A percentile compares a stretch with the other conserved stretches of the same genome.
These are phyloP conservation scores for Leptographium flavum DNA, from an alignment of 2,329 filamentous ascomycete genomes.

Conservation along the genomic window DNA sequence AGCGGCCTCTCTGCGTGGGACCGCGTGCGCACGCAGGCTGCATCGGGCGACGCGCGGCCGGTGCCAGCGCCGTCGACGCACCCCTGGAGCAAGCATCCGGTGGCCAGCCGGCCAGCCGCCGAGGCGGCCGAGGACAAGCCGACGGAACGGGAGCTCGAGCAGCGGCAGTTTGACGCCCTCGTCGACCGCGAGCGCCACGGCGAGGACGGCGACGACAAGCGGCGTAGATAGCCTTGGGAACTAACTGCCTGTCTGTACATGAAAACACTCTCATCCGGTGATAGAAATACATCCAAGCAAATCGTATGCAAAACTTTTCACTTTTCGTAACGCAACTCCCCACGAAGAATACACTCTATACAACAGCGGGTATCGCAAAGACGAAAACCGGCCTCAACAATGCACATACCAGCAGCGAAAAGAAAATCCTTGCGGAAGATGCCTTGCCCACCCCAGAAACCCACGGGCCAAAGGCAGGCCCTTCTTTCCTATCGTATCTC, in stretches of 20 bases:
- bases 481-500: background rate
- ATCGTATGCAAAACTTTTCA: too few relatives aligned
- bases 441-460: background rate
- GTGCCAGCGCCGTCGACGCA: background rate
- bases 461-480: too few relatives aligned
- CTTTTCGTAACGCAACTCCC: conserved; percentile 2
- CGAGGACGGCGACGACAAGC: background rate
- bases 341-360: conserved; percentile 26
- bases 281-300: too few relatives aligned
- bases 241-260: too few relatives aligned
- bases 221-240: too few relatives aligned
- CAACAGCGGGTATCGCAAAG: background rate
- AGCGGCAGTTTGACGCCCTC: conserved; percentile 14
- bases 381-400: background rate
- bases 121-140: conserved; percentile 6
- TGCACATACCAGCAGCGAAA: background rate
- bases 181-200: conserved; percentile 13
- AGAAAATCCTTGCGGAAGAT: too few relatives aligned
- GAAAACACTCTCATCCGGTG: too few relatives aligned
- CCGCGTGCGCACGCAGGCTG: conserved; percentile 7
- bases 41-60: background rate
- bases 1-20: conserved; percentile 11
- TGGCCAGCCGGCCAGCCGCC: background rate
- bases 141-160: conserved; percentile 7
- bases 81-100: background rate